Evolutionary conservation across 176 grass and related monocot species (phyloP), one percentile per base, ranked within the genome.

Genomic region (Miscanthus lutarioriparius): DNA sequence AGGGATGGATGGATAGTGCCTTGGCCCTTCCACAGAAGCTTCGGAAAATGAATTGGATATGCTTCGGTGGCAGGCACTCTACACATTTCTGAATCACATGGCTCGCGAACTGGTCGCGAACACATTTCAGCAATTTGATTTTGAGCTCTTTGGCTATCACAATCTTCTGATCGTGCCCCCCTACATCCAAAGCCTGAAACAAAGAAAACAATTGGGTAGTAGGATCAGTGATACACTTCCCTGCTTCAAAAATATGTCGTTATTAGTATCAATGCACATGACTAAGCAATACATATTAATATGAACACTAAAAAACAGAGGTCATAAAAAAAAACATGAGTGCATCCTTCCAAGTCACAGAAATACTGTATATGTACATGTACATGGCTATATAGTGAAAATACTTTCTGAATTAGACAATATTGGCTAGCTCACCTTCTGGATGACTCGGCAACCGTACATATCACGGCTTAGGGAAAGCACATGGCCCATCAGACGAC

Each of bases 31-130:
- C 19, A 19, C 67, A 69, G 49, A 96, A 87, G 49, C 64, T 27
- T 65, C 37, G 65, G 32, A 88, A 70, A 14, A 96, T 79, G 40
- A 90, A 84, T 10, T 63, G 54, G 23, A 88, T 91, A 17, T 54
- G n/a, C 27, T 88, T 70, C 8, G 81, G 10, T 23, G 91, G 91
- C 6, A 96, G 54, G 35, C 78, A 88, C 71, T 91, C 86, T 17
- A 96, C 66, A 23, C 84, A 89, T 56, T 89, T 96, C 14, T 92
- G 82, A 22, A 93, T 36, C 20, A 92, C 88, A 27, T 89, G 75
- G 75, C 83, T 93, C 51, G 84, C 86, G 54, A 88, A 67, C 47
- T 88, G 81, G 35, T 96, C 91, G 25, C 74, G 45, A 13, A 76
- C 61, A 62, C 81, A 93, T 63, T 37, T 62, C 35, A 91, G 22